Evolutionary conservation across 352 stramenopile species (phyloP), one percentile per base, ranked within the genome.

Genomic region (Globisporangium polare): DNA sequence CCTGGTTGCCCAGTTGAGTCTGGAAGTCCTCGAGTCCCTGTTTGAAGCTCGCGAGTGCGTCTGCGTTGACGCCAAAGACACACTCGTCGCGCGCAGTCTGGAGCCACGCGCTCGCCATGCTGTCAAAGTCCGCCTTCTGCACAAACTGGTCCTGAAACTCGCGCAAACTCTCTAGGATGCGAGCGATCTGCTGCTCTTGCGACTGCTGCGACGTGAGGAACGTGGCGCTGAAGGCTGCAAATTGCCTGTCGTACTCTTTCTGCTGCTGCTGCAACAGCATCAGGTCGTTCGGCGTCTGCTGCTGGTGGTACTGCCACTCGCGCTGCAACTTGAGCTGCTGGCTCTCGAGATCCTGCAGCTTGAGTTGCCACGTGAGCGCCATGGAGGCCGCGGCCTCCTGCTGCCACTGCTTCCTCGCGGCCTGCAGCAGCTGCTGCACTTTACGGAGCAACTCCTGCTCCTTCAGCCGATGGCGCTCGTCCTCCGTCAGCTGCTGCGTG

Each of bases 1-100:
- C 54, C 17, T 83, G 67, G 0, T 33, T 46, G 3, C 62, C 60
- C 0, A 88, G 53, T 15, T 73, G 49, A 12, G 47, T 53, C 27
- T 80, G 74, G 9, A 88, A 67, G 3, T 39, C 45, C 8, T 65
- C 18, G 9, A 89, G 60, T 41, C 80, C 67, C 1, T 61, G 58
- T 56, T 77, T 65, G 2, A 89, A 43, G 15, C 47, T 53, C 2
- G 50, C 47, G 4, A 89, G 66, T 24, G 67, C 66, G 3, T 71
- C 67, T 0, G 51, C 43, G n/a, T 72, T 75, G 17, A 69, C 70
- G 17, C 80, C 80, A 26, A 80, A 86, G n/a, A 88, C 61, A 42
- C 80, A 87, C 47, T 83, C 76, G 47, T 84, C 75, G 3, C 72
- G 61, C 12, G 78, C 80, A 1, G 64, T 72, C 35, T 83, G 73